Percentiles rank a stretch among this genome's conserved stretches.
Conservation (phyloP, 2,329 filamentous ascomycete genomes). For the Fusarium buharicum region DNA sequence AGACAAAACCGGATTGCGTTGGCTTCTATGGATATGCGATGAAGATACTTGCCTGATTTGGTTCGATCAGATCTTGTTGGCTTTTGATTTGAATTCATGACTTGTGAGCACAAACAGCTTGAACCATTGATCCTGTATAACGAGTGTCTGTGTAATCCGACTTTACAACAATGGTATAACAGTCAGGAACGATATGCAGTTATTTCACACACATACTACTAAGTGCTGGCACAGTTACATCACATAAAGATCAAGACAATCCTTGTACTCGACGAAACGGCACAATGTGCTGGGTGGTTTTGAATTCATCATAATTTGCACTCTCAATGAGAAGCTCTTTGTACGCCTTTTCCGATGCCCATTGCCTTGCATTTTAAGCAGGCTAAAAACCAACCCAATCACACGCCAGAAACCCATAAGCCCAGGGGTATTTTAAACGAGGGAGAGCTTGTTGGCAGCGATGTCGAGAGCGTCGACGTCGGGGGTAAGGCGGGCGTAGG, state of each 20-base stretch:
- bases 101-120: too few relatives aligned
- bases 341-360: conserved; percentile 54
- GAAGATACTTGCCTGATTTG: background rate
- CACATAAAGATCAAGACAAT: background rate
- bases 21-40: background rate
- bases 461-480: conserved; percentile 99
- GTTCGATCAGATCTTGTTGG: background rate
- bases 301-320: conserved; percentile 51
- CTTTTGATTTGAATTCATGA: background rate
- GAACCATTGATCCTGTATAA: too few relatives aligned
- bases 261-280: conserved; percentile 16
- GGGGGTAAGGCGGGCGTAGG: conserved; percentile 91
- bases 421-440: conserved; percentile 75
- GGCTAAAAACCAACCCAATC: conserved; percentile 51
- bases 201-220: background rate
- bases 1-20: background rate
- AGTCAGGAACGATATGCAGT: background rate
- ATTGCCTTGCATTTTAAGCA: conserved; percentile 51
- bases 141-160: background rate
- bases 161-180: background rate
- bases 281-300: conserved; percentile 43
- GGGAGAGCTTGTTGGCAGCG: conserved; percentile 97
- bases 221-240: background rate
- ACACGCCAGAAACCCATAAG: conserved; percentile 51
- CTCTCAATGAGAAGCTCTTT: conserved; percentile 50